Evolutionary conservation across 306 rosid species (phyloP).

Genomic region (Lagenaria siceraria): DNA sequence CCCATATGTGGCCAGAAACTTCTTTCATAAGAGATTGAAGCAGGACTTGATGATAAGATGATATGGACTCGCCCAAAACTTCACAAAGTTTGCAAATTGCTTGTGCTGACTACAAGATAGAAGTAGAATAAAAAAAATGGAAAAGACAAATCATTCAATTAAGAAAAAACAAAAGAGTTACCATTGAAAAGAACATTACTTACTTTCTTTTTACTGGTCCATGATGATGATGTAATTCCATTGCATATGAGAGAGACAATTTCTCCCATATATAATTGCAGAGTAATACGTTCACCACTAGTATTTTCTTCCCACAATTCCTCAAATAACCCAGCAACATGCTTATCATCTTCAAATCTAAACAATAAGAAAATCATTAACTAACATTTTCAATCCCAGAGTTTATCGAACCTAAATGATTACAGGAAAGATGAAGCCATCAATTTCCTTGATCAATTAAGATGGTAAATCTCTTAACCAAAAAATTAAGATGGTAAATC

Average conservation of each 20-base stretch:
- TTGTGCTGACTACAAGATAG: constrained; percentile 60
- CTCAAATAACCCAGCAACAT: constrained; percentile 62
- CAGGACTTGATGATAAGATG: constrained; percentile 50
- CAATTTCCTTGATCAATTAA: neutral
- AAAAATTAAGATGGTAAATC: neutral
- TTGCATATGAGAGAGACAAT: constrained; percentile 68
- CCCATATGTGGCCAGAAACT: constrained; percentile 92
- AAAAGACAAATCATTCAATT: neutral
- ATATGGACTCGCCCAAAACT: constrained; percentile 80
- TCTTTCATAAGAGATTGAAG: constrained; percentile 79
- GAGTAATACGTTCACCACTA: constrained; percentile 82
- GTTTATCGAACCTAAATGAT: neutral
- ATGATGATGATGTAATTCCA: constrained; percentile 68
- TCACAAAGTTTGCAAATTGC: constrained; percentile 85
- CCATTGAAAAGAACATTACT: constrained; percentile 5
- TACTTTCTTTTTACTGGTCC: constrained; percentile 81
- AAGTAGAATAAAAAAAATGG: constrained; percentile 11
- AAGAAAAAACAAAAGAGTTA: constrained; percentile 2
- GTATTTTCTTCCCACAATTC: constrained; percentile 97
- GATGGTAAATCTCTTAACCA: neutral
- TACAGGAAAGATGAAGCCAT: neutral
- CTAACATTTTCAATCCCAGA: neutral
- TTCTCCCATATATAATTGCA: constrained; percentile 70
- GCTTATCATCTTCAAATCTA: constrained; percentile 83
- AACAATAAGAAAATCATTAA: constrained; percentile 4